Conservation (phyloP, 169 alveolate species). For the Cytauxzoon felis region DNA sequence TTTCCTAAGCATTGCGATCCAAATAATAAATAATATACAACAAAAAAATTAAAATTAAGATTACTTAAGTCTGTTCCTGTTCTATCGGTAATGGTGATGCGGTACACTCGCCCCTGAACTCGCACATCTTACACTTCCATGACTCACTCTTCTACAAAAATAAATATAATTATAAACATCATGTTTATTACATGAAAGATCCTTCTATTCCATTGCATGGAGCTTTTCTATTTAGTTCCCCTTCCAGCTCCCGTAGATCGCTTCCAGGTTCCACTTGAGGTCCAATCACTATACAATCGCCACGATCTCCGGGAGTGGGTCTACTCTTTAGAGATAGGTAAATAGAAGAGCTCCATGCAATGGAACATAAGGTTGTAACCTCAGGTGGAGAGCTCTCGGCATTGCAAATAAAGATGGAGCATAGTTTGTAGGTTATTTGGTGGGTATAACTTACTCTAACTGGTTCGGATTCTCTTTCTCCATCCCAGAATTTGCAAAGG, state of each 20-base stretch:
- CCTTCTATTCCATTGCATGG: background rate
- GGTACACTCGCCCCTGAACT: conserved; percentile 70
- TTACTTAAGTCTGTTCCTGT: background rate
- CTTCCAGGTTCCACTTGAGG: no score
- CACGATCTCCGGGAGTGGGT: no score
- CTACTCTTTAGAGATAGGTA: no score
- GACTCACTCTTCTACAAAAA: conserved; percentile 53
- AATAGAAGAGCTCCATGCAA: no score
- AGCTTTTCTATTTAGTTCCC: no score
- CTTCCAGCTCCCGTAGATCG: no score
- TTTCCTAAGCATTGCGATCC: conserved; percentile 44
- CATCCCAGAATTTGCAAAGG: conserved; percentile 75
- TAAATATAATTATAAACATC: background rate
- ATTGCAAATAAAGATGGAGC: background rate
- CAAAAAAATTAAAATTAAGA: background rate
- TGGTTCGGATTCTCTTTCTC: conserved; percentile 67
- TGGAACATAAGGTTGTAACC: no score
- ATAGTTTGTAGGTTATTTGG: no score
- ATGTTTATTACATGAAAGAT: background rate
- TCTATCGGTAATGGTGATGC: conserved; percentile 51
- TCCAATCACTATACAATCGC: no score
- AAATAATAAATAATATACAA: background rate
- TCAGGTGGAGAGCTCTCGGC: no score
- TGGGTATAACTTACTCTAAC: conserved; percentile 44
- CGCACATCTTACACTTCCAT: conserved; percentile 80